Percentiles rank a stretch among this genome's conserved stretches.
phyloP scores from a whole-genome alignment of 1,139 yeast genomes.

The Zygosaccharomyces sapae region DNA sequence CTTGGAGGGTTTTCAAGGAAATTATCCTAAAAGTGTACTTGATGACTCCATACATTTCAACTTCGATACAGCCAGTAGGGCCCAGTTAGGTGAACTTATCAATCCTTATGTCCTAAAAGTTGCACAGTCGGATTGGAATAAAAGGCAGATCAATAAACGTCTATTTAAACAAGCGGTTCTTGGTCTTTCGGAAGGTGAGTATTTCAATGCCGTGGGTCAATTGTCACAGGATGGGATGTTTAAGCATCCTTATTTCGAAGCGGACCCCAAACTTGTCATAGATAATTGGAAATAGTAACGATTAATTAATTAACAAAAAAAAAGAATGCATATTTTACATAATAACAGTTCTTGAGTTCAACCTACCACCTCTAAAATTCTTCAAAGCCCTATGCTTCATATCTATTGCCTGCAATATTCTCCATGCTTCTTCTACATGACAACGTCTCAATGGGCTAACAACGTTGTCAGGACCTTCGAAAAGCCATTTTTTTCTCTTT shows the following conservation, averaged over 20 bases:
- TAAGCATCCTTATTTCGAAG: slow-evolving; percentile 25
- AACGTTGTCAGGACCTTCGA: slow-evolving; percentile 88
- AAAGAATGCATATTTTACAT: slow-evolving; percentile 21
- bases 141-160: slow-evolving; percentile 19
- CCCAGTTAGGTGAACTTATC: slow-evolving; percentile 19
- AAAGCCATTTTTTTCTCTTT: slow-evolving; percentile 57
- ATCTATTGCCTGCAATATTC: slow-evolving; percentile 64
- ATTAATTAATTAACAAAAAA: not conserved
- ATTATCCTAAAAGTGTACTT: slow-evolving; percentile 5
- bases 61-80: slow-evolving; percentile 14
- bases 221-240: slow-evolving; percentile 18
- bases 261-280: slow-evolving; percentile 21
- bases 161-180: slow-evolving; percentile 15
- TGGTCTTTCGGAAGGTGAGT: slow-evolving; percentile 15
- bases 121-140: slow-evolving; percentile 24
- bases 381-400: slow-evolving; percentile 63
- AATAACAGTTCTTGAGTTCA: slow-evolving; percentile 36
- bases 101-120: slow-evolving; percentile 27
- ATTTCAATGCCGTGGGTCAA: slow-evolving; percentile 16
- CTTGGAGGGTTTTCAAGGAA: slow-evolving; percentile 22
- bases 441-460: slow-evolving; percentile 77
- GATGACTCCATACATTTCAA: slow-evolving; percentile 19
- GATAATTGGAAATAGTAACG: slow-evolving; percentile 19
- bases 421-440: slow-evolving; percentile 90
- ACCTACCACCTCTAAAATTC: slow-evolving; percentile 70